phyloP scores from a whole-genome alignment of 192 early-diverging fungal species.

The Coemansia sp. region DNA sequence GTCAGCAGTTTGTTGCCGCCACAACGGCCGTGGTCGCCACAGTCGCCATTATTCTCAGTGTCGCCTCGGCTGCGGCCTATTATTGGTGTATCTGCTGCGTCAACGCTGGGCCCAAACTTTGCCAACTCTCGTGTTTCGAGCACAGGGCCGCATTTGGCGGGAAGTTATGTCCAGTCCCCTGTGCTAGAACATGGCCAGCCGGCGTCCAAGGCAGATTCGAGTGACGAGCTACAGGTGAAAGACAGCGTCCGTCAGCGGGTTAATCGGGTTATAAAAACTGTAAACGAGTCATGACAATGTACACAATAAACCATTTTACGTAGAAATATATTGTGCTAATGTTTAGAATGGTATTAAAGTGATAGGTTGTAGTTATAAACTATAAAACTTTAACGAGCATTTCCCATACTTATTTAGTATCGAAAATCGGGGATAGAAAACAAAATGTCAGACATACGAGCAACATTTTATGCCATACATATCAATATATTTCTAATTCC shows the following conservation, averaged over 20 bases:
- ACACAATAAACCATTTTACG: too few species aligned
- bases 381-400: too few species aligned
- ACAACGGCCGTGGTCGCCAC: constrained; percentile 33
- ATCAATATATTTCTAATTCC: too few species aligned
- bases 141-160: constrained; percentile 13
- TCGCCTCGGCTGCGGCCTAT: constrained; percentile 45
- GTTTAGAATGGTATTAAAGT: too few species aligned
- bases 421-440: too few species aligned
- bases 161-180: background rate
- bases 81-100: constrained; percentile 29
- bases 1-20: constrained; percentile 4
- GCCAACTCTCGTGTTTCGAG: constrained; percentile 20
- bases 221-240: constrained; percentile 44
- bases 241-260: constrained; percentile 53
- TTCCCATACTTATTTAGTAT: too few species aligned
- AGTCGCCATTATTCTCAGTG: constrained; percentile 8
- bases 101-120: constrained; percentile 24
- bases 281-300: constrained; percentile 40
- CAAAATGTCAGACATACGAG: too few species aligned
- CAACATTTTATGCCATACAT: too few species aligned
- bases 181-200: constrained; percentile 1
- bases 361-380: too few species aligned
- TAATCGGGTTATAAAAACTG: constrained; percentile 43
- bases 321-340: too few species aligned
- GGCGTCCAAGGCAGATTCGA: background rate